phyloP scores from a whole-genome alignment of 257 asterid genomes.

The Nicotiana tomentosiformis region DNA sequence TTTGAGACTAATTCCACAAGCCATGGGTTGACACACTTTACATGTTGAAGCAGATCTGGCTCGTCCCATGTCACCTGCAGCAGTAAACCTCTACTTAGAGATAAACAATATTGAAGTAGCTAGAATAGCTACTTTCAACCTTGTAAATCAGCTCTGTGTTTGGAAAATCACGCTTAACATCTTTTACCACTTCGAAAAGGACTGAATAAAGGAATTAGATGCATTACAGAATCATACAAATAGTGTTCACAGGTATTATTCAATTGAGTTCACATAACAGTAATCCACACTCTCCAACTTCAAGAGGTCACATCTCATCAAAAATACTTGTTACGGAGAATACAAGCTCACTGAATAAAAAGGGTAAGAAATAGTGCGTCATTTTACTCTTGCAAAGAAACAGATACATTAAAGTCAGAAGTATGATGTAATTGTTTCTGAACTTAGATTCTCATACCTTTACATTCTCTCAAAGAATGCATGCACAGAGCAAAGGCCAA shows the following conservation, averaged over 20 bases:
- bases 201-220: background rate
- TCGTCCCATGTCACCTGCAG: slow-evolving; percentile 86
- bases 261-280: background rate
- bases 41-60: slow-evolving; percentile 74
- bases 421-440: too few relatives aligned
- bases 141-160: background rate
- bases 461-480: too few relatives aligned
- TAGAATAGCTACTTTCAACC: too few relatives aligned
- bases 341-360: background rate
- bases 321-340: background rate
- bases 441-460: too few relatives aligned
- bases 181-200: background rate
- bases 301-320: background rate
- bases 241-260: background rate
- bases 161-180: background rate
- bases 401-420: too few relatives aligned
- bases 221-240: background rate
- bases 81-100: background rate
- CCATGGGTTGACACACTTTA: slow-evolving; percentile 85
- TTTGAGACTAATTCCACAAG: slow-evolving; percentile 68
- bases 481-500: too few relatives aligned
- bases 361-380: background rate
- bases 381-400: too few relatives aligned
- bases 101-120: background rate
- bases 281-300: background rate